A percentile compares a stretch with the other conserved stretches of the same genome.
These are phyloP conservation scores for Pascua sp. DNA, from an alignment of 1,284 basidiomycete species.

Conservation along the genomic window DNA sequence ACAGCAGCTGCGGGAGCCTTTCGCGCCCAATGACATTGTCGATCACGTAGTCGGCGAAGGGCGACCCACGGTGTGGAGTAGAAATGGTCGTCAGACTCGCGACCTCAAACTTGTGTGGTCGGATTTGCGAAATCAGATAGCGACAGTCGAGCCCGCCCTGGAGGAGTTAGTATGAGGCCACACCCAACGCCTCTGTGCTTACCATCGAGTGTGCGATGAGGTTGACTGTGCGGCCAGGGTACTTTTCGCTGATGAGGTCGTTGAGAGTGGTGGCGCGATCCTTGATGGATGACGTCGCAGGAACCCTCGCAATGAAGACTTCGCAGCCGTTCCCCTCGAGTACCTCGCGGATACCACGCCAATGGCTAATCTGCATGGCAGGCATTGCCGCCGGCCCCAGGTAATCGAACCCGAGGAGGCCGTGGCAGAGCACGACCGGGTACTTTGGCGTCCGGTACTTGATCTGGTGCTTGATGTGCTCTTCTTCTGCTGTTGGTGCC, in stretches of 20 bases:
- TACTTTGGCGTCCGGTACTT: constrained; percentile 76
- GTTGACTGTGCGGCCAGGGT: constrained; percentile 77
- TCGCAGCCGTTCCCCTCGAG: constrained; percentile 83
- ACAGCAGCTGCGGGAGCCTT: constrained; percentile 49
- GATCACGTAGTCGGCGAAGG: constrained; percentile 89
- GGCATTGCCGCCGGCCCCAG: constrained; percentile 39
- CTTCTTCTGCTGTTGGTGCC: constrained; percentile 56
- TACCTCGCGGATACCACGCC: constrained; percentile 90
- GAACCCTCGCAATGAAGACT: constrained; percentile 85
- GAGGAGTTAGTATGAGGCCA: neutral
- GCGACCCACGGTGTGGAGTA: constrained; percentile 86
- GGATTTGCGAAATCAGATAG: constrained; percentile 61
- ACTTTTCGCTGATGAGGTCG: constrained; percentile 69
- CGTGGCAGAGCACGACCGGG: constrained; percentile 90
- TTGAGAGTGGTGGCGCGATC: constrained; percentile 86
- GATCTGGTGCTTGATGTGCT: constrained; percentile 58
- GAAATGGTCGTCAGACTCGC: constrained; percentile 86
- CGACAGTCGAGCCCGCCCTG: constrained; percentile 90
- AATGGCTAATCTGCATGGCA: constrained; percentile 76
- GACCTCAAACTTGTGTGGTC: constrained; percentile 56
- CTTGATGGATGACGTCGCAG: constrained; percentile 78
- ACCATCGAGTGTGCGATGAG: constrained; percentile 94
- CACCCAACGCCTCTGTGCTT: constrained; percentile 17
- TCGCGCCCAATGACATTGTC: constrained; percentile 66
- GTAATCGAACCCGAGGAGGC: constrained; percentile 77